A percentile compares a stretch with the other conserved stretches of the same genome.
These are phyloP conservation scores for Anthracocystis setariae DNA, from an alignment of 1,284 basidiomycete species.

Conservation along the genomic window DNA sequence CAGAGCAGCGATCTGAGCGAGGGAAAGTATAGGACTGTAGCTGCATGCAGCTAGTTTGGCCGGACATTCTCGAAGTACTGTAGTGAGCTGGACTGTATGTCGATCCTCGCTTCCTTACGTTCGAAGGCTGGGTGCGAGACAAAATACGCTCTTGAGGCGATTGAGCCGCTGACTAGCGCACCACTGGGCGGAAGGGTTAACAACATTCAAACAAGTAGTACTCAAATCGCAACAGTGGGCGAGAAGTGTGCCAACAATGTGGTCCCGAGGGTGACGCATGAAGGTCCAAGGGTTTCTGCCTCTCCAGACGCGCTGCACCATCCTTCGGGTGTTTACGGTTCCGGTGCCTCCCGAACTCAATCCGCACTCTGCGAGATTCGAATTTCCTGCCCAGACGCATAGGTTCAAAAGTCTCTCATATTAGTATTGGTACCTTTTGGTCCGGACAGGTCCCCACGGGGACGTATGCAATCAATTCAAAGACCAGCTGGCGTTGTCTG, in stretches of 20 bases:
- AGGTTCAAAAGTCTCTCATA: not conserved
- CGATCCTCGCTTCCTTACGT: slow-evolving; percentile 11
- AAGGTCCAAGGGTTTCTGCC: slow-evolving; percentile 2
- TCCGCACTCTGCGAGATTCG: not conserved
- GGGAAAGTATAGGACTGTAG: not conserved
- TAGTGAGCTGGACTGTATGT: slow-evolving; percentile 1
- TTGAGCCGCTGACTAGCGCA: too few species aligned
- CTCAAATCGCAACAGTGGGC: not conserved
- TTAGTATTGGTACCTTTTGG: not conserved
- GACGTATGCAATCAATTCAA: too few species aligned
- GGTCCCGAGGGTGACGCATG: slow-evolving; percentile 22
- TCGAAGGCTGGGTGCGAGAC: too few species aligned
- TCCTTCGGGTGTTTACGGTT: slow-evolving; percentile 34
- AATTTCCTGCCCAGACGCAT: not conserved
- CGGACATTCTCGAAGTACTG: not conserved
- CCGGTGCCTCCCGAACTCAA: slow-evolving; percentile 24
- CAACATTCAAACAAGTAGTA: too few species aligned
- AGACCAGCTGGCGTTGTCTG: too few species aligned
- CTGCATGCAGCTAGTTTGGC: slow-evolving; percentile 5
- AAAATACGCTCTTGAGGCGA: too few species aligned
- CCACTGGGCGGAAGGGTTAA: too few species aligned
- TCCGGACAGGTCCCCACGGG: too few species aligned
- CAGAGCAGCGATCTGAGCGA: too few species aligned
- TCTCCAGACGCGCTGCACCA: slow-evolving; percentile 12
- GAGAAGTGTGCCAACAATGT: slow-evolving; percentile 1